Base-by-base conservation (phyloP, 768 basidiomycete genomes). In the Tricholoma hemisulphureum region DNA sequence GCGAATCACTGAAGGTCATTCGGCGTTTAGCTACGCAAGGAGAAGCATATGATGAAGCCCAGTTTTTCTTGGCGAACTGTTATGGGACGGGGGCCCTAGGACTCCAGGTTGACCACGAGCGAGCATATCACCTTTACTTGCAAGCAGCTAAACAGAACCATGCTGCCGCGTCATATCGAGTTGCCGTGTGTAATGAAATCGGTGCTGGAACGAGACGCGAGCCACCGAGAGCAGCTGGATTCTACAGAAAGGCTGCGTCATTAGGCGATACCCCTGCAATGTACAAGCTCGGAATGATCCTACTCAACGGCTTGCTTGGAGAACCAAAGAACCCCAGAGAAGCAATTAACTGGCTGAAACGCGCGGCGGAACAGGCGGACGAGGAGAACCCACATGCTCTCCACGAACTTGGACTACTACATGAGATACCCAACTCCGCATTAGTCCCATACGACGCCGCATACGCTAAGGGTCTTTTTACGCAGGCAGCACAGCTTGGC, bases 281-380 rank as follows among this genome's bases (percentile, higher is more conserved):
- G 97, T 98, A 97, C 78, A 98, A 98, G 72, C 85, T 99, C n/a
- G 95, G 95, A n/a, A 95, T 97, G 89, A 91, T 98, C 61, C 81
- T 97, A 28, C 80, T 98, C 20, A 84, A 91, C 32, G 96, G 95
- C 10, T 74, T 85, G 14, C 80, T 98, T 4, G 89, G 86, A 23
- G 93, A 95, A 70, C 84, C 81, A 56, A 86, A 83, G 61, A 97
- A 97, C 69, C 86, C 86, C 1, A 85, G 95, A 29, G 97, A 99
- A 69, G 95, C 95, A 6, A 84, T 96, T 62, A 88, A 86, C 57
- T 99, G 97, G 97, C 79, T 99, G 56, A 88, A 89, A 64, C 84
- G 95, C 21, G 97, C 97, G 1, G 95, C 95, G 2, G 89, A 94
- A 64, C 96, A 99, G 75, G 97, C 96, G 5, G 97, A 99, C 75